phyloP scores from a whole-genome alignment of 192 early-diverging fungal genomes.

The Radiomyces spectabilis region DNA sequence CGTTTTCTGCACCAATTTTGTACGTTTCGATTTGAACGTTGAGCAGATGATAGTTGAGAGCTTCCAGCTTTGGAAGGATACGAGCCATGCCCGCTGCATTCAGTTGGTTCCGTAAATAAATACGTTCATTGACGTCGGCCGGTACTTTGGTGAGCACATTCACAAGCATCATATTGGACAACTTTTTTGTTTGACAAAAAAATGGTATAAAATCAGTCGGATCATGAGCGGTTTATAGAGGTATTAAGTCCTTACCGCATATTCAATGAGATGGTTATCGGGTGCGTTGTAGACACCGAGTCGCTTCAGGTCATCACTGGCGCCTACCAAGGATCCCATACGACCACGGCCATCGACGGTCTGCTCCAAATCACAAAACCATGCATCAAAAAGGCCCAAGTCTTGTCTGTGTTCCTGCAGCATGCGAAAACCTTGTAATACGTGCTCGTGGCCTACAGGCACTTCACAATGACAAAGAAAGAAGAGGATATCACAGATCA shows the following conservation, averaged over 20 bases:
- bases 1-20: conserved; percentile 8
- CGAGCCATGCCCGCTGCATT: conserved; percentile 55
- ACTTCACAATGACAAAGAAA: conserved; percentile 68
- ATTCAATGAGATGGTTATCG: conserved; percentile 69
- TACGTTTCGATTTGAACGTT: conserved; percentile 20
- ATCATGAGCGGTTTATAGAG: background rate
- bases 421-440: conserved; percentile 66
- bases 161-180: conserved; percentile 73
- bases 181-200: conserved; percentile 17
- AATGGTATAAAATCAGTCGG: background rate
- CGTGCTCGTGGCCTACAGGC: conserved; percentile 61
- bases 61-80: conserved; percentile 50
- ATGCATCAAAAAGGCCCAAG: conserved; percentile 61
- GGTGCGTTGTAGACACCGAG: conserved; percentile 42
- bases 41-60: conserved; percentile 34
- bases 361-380: conserved; percentile 62
- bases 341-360: conserved; percentile 64
- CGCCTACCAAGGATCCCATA: conserved; percentile 60
- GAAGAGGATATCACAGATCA: conserved; percentile 65
- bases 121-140: conserved; percentile 63
- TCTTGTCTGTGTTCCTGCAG: conserved; percentile 55
- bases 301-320: conserved; percentile 53
- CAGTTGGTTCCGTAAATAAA: conserved; percentile 64
- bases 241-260: conserved; percentile 36
- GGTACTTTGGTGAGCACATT: conserved; percentile 65